Base-by-base conservation (phyloP, 163 green algal species). In the Trebouxiophyceae sp. region DNA sequence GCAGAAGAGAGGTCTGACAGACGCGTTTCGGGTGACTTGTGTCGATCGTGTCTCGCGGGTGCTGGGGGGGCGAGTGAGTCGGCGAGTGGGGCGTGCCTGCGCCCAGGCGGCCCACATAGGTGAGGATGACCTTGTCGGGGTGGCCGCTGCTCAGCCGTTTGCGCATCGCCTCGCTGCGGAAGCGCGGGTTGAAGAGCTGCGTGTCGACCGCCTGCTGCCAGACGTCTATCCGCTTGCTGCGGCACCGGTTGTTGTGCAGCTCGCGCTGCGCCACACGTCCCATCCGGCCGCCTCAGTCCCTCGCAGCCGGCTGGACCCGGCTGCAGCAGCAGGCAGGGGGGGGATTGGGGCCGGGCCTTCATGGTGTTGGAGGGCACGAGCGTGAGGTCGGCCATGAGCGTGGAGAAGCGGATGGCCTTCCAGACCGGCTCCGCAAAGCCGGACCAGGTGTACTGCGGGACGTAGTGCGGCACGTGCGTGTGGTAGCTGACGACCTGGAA, bases 401-500 rank as follows among this genome's bases (percentile, higher is more conserved):
- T 91, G 84, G 83, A 95, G 75, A 84, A 94, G 46, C 90, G 78
- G 73, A 97, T 93, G 74, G 96, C 71, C 23, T 72, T 74, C 91
- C 92, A 98, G 86, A 96, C 94, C 31, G 87, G 84, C 27, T 75
- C 69, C 39, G 95, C 88, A 26, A 97, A 78, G 26, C 86, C 89
- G 32, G 63, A 68, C 77, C 90, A 87, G 12, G 85, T 93, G 85
- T 96, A 95, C 74, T 79, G 77, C 27, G 94, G 94, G 67, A 98
- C 95, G 86, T 99, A 99, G 64, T 93, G 79, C 0, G 93, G 92
- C 26, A 99, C 86, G 80, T 99, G 93, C 1, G 93, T 99, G 82
- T 99, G 93, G 74, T 99, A 99, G 3, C 83, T 92, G 63, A 97
- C 74, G 33, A 70, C 39, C 39, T 50, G 39, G 12, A 50, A 16